Base-by-base conservation (phyloP, 139 green algal species). In the Eudorina sp. region DNA sequence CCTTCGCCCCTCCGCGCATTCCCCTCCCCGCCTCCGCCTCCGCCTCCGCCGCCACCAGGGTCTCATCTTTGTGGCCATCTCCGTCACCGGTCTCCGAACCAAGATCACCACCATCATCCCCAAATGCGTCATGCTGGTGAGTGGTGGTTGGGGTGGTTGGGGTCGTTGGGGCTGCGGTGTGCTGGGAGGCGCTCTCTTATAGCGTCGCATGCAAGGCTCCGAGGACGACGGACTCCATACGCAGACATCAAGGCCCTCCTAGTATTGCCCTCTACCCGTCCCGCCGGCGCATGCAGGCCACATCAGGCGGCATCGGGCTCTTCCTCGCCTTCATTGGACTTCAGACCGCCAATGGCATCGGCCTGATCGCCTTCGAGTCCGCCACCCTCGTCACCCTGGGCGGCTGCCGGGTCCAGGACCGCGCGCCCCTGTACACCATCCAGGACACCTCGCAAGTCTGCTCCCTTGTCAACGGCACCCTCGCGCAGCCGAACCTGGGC, bases 321-420 rank as follows among this genome's bases (percentile, higher is more conserved):
- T 95, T 97, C 90, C 94, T 98, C 66, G 93, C 94, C 2, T 95
- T 95, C 89, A 96, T 97, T 1, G 96, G 95, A 6, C 88, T 53
- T 76, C 36, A 82, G 83, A 55, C 79, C 29, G 40, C 25, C 18
- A 89, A 98, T 84, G 95, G 96, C 76, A 90, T 98, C 11, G 95
- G 94, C 6, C 74, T 98, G 0, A 89, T 97, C 21, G 91, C 92
- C 51, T 94, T 92, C 73, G 93, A 98, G 83, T 51, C 66, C 16
- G 93, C 95, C 46, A 98, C 95, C 1, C 83, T 93, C 14, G 90
- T 93, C 27, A 90, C 88, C 16, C 72, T 93, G 75, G 90, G 80
- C 43, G 90, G 74, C 70, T 83, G 90, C 86, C 80, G 73, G 23
- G 25, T 87, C 0, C 46, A 89, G 58, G 86, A 93, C 41, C 78